Evolutionary conservation across 805 yeast species (phyloP), one percentile per base, ranked within the genome.

Genomic region (Lachancea mirantina): DNA sequence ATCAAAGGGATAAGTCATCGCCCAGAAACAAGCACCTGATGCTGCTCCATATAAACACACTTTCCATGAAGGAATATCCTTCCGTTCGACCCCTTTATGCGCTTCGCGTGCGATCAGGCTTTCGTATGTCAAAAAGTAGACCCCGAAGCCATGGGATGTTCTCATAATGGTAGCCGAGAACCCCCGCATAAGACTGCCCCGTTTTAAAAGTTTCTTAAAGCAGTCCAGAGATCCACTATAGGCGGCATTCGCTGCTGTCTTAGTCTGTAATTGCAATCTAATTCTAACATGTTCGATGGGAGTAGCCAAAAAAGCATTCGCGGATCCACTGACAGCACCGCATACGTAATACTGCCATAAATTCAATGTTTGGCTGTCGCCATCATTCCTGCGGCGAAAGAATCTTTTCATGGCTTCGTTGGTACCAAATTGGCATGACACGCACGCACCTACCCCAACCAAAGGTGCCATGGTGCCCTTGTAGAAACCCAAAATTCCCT

Each of bases 391-490:
- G 11, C 26, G 19, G 16, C 11, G 51, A 31, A 82, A 87, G 39
- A 68, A 63, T 49, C 96, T 69, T 62, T 92, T 92, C 95, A 89
- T 85, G 50, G 70, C 80, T 58, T 92, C 97, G 52, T 88, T 88
- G 22, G 85, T 94, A 28, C 95, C 92, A 53, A 92, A 92, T 60
- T 92, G 98, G 24, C 89, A 83, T 6, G 95, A 84, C 8, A 92
- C 96, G 67, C 96, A 88, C 0, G 95, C 95, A 32, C 98, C 98
- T n/a, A 89, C 84, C 8, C 98, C 98, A 21, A 89, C 58, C 46
- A 92, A 67, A 14, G 98, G 98, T 1, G 96, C 88, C 46, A 87
- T 50, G 1, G 96, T 87, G 21, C 98, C 98, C 59, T 94, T 78
- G 58, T 92, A 92, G 51, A 92, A 84, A 0, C 94, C 98, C 22